Base-by-base conservation (phyloP, 345 rosid genomes). In the Aethionema arabicum region DNA sequence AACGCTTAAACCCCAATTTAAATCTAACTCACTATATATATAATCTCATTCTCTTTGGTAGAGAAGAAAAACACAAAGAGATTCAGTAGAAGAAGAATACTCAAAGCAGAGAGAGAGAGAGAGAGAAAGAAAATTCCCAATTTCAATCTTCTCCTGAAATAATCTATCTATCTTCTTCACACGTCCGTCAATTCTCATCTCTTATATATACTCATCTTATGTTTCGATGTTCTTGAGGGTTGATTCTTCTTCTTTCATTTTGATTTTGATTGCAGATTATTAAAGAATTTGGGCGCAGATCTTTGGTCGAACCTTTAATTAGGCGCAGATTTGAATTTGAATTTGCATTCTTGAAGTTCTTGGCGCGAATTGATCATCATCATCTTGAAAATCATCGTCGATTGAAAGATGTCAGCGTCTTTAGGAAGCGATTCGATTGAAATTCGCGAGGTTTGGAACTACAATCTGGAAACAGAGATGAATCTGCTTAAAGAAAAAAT, bases 381-480 rank as follows among this genome's bases (percentile, higher is more conserved):
- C 27, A 39, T 40, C 71, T 35, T 43, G 44, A 5, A n/a, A 7
- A 27, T 21, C 27, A 21, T 21, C 1, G 2, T 21, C 27, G 6
- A 47, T n/a, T 14, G 6, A 69, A 78, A 49, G 39, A 90, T 90
- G 97, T 78, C 86, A 42, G 51, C 72, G 76, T 61, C 67, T 75
- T 73, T 66, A 14, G 81, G 76, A 72, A 75, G 78, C 13, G 93
- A 77, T 58, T 74, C 86, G 11, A 76, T 90, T 38, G 81, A 75
- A 52, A 90, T 90, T 72, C 91, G 93, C 10, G 82, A 90, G 72
- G 97, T 87, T 8, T 90, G 97, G 95, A 54, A 60, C 52, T 65
- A 81, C 13, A 90, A 85, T 30, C 77, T 87, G 0, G 80, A 73
- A 48, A 68, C 71, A 36, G 97, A 90, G 67, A 74, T 90, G 10